Evolutionary conservation across 495 filamentous ascomycete genomes (phyloP).

Genomic region (Niebla homalea): DNA sequence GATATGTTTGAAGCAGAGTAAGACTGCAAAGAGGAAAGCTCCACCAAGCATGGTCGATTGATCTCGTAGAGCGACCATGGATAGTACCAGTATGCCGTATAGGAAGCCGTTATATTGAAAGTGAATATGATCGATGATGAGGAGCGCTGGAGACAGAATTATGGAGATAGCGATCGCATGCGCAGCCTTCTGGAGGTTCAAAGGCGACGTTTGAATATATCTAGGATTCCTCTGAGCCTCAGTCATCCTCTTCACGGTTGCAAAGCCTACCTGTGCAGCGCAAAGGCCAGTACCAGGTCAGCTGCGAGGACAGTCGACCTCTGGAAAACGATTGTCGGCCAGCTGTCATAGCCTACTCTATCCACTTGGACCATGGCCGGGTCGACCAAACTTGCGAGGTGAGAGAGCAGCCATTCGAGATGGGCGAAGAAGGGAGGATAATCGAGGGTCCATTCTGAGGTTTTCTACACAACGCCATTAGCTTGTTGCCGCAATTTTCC

Average conservation of each 20-base stretch:
- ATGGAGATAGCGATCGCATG: conserved; percentile 83
- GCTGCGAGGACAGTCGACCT: conserved; percentile 74
- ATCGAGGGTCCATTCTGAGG: conserved; percentile 97
- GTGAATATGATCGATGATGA: conserved; percentile 98
- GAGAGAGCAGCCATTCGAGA: conserved; percentile 89
- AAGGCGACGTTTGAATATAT: conserved; percentile 54
- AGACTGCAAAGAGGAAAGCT: conserved; percentile 66
- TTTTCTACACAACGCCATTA: conserved; percentile 40
- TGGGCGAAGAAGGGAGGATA: conserved; percentile 96
- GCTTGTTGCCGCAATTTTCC: not conserved
- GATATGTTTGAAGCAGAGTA: conserved; percentile 94
- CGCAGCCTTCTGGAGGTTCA: conserved; percentile 54
- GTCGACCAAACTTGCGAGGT: conserved; percentile 61
- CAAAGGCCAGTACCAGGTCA: conserved; percentile 71
- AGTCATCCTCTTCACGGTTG: not conserved
- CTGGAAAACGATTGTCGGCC: conserved; percentile 89
- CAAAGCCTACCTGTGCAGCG: conserved; percentile 55
- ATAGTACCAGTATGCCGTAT: conserved; percentile 78
- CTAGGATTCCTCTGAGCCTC: conserved; percentile 24
- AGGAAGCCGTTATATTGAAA: conserved; percentile 98
- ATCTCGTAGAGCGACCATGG: conserved; percentile 67
- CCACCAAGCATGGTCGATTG: conserved; percentile 63
- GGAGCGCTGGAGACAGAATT: conserved; percentile 76
- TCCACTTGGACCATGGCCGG: conserved; percentile 71
- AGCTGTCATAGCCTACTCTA: conserved; percentile 73